Base-by-base conservation (phyloP, 441 rosid species). In the Pelargonium myrrhifolium region DNA sequence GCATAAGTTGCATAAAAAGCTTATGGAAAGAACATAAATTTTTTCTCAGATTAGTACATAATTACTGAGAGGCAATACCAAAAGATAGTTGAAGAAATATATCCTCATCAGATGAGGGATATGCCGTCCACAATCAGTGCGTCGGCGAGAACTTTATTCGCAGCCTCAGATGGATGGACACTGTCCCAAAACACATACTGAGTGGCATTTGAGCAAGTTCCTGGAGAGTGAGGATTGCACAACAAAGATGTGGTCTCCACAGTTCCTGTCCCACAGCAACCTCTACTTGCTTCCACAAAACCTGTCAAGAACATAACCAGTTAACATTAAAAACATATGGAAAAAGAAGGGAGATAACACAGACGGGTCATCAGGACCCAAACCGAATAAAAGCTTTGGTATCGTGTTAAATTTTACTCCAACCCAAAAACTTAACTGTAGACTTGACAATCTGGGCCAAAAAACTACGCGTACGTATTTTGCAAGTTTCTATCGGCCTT, bases 161-260 rank as follows among this genome's bases (percentile, higher is more conserved):
- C 89, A 58, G 97, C 96, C 79, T 93, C 74, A 51, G 97, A 85
- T 7, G 97, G 97, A 77, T 91, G 99, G 24, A 91, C 90, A 72
- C 89, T 80, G 79, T 94, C 97, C 86, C 90, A 94, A 69, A 94
- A 94, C 78, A 94, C 93, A 71, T 85, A 89, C 75, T 88, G 88
- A 15, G 85, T 77, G 28, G 97, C 97, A 77, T 88, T 88, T 4
- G 96, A 10, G 55, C 99, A 94, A 56, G 97, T 88, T 68, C 99
- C 97, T 1, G 49, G 68, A 0, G 97, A 75, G 58, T 78, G 79
- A 1, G 87, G 81, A 74, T 94, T 89, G 85, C 99, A 94, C 80
- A 92, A 74, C 60, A 91, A 66, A 22, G 69, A 42, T 0, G 97
- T 89, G 31, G 89, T 86, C 82, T 89, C 97, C 0, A 86, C 75